Evolutionary conservation across 495 filamentous ascomycete species (phyloP), one percentile per base, ranked within the genome.

Genomic region (Aspergillus haitiensis): DNA sequence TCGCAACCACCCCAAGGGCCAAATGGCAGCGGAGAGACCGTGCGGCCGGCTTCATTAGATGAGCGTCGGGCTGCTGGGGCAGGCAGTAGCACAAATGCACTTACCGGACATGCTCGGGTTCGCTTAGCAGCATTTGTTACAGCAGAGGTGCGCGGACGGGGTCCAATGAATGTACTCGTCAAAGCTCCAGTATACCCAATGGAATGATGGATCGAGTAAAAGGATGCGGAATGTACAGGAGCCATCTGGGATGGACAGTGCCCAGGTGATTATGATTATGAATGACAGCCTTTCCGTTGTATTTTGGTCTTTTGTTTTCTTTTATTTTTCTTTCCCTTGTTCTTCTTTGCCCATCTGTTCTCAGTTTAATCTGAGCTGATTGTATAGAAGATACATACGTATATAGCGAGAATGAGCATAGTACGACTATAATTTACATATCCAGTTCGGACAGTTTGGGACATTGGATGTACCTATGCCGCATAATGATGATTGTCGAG

Each of bases 181-280:
- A 96, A 96, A 77, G 88, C 94, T 40, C 92, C 95, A 13, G 90
- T 97, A n/a, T 98, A 89, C 84, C 75, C 82, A 32, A 65, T 88
- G 15, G 78, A 76, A 57, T 82, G 59, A 61, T 42, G 34, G 27
- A 11, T 18, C 37, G 7, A 10, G 1, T 27, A 27, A 27, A 27
- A 27, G 21, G 21, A 3, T 27, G 21, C 3, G 21, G 21, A 27
- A 27, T 27, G 21, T 27, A 27, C 21, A 27, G 21, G 21, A 27
- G 21, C 3, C 21, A 27, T 1, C 21, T 27, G 21, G 21, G 21
- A 27, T 47, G 44, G n/a, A 47, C 16, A 47, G 12, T 47, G 44
- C 27, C 16, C 44, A 47, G 44, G 8, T 47, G 44, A 18, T 18
- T 42, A 11, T 42, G 12, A 13, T 42, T 5, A 11, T 42, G 5